Percentiles rank a stretch among this genome's conserved stretches.
Evolutionary conservation across 108 stramenopile genomes (phyloP).

Genomic region (Cyclostephanos tholiformis): DNA sequence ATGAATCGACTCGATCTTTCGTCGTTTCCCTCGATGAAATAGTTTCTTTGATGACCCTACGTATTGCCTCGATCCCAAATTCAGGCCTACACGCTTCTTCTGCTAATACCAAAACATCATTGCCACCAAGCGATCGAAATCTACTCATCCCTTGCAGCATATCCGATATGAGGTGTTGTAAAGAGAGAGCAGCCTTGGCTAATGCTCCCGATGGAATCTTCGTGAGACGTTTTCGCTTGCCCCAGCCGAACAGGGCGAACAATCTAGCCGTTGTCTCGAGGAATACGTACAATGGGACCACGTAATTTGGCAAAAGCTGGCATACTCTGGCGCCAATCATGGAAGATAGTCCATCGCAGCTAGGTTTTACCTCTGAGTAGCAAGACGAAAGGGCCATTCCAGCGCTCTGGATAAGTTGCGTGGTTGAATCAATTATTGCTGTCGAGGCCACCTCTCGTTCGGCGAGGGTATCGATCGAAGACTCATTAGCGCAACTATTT

Average conservation of each 20-base stretch:
- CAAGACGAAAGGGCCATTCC: conserved; percentile 1
- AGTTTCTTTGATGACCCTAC: conserved; percentile 21
- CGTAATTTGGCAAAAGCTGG: conserved; percentile 58
- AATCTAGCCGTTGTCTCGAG: conserved; percentile 60
- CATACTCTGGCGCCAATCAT: conserved; percentile 30
- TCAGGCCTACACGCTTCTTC: conserved; percentile 4
- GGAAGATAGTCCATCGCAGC: conserved; percentile 3
- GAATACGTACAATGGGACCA: conserved; percentile 68
- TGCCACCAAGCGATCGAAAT: conserved; percentile 18
- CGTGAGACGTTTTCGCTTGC: conserved; percentile 67
- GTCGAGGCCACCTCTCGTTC: conserved; percentile 27
- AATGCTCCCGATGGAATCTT: conserved; percentile 62
- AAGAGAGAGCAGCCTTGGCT: conserved; percentile 46
- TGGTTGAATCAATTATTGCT: conserved; percentile 21
- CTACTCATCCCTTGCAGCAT: conserved; percentile 40
- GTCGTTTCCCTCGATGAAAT: conserved; percentile 35
- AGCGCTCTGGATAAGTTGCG: conserved; percentile 7
- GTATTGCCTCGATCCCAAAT: conserved; percentile 23
- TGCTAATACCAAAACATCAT: neutral
- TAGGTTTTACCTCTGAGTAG: neutral
- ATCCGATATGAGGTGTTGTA: conserved; percentile 51
- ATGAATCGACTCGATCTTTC: conserved; percentile 43
- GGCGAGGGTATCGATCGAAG: conserved; percentile 24
- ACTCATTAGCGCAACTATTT: conserved; percentile 7
- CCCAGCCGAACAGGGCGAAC: conserved; percentile 75